Evolutionary conservation across 257 asterid genomes (phyloP).

Genomic region (Gentiana macrophylla): DNA sequence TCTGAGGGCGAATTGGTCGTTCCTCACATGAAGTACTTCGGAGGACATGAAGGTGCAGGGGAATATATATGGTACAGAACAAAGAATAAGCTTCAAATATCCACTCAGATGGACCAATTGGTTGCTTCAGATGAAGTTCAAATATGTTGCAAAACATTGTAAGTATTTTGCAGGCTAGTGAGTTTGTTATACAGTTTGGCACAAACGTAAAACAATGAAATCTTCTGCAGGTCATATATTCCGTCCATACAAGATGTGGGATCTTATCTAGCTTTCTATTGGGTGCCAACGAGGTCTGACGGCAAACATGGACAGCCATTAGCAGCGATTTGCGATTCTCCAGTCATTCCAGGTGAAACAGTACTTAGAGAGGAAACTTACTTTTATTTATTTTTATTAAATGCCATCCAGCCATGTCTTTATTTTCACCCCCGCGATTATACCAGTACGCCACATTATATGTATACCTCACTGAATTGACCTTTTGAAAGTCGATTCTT

Average conservation of each 20-base stretch:
- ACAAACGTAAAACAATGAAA: slow-evolving; percentile 6
- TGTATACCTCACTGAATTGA: no score
- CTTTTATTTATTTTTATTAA: background rate
- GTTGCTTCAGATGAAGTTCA: slow-evolving; percentile 36
- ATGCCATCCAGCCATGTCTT: no score
- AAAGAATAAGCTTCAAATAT: slow-evolving; percentile 45
- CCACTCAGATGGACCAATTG: slow-evolving; percentile 50
- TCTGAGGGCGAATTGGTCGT: slow-evolving; percentile 74
- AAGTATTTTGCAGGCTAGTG: slow-evolving; percentile 21
- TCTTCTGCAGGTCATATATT: slow-evolving; percentile 52
- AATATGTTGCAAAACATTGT: slow-evolving; percentile 46
- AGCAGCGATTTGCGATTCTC: slow-evolving; percentile 58
- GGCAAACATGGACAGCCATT: slow-evolving; percentile 63
- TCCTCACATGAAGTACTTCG: slow-evolving; percentile 63
- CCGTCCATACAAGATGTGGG: slow-evolving; percentile 83
- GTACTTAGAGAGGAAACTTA: background rate
- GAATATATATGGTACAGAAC: slow-evolving; percentile 79
- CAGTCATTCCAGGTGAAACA: slow-evolving; percentile 67
- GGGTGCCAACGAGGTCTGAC: slow-evolving; percentile 78
- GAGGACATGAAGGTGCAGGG: slow-evolving; percentile 86
- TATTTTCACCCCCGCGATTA: no score
- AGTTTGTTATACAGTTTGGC: background rate
- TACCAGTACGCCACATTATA: no score
- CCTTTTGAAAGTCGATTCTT: no score
- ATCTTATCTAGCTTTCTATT: slow-evolving; percentile 61